Conservation (phyloP, 176 grass and related monocot genomes). For the Dactylis glomerata region DNA sequence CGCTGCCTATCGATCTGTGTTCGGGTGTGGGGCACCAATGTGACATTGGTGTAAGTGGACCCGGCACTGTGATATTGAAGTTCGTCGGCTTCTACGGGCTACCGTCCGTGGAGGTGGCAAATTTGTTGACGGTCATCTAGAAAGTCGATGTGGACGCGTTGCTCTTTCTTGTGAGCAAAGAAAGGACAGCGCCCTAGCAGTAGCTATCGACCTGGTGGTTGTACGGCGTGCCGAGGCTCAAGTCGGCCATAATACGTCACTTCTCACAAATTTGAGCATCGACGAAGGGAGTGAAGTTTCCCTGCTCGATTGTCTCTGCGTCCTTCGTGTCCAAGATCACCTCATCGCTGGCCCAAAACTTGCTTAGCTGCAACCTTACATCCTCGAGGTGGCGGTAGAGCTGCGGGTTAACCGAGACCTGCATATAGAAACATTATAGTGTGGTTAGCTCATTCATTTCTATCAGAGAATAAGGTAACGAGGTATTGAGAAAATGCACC, state of each 20-base stretch:
- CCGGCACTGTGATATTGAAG: constrained; percentile 53
- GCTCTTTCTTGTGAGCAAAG: constrained; percentile 29
- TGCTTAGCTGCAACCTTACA: constrained; percentile 62
- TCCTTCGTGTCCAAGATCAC: constrained; percentile 39
- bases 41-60: constrained; percentile 59
- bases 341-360: constrained; percentile 46
- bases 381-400: constrained; percentile 66
- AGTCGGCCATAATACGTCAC: constrained; percentile 34
- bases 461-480: too few species aligned
- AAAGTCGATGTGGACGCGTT: constrained; percentile 15
- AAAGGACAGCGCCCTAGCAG: constrained; percentile 52
- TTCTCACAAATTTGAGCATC: constrained; percentile 42
- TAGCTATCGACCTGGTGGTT: constrained; percentile 47
- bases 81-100: constrained; percentile 17
- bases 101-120: background rate
- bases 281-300: constrained; percentile 25
- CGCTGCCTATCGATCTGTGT: constrained; percentile 14
- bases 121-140: constrained; percentile 35
- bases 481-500: background rate
- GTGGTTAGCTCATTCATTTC: too few species aligned
- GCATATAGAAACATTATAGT: background rate
- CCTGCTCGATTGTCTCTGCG: constrained; percentile 57
- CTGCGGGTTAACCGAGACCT: constrained; percentile 67
- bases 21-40: constrained; percentile 32
- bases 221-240: constrained; percentile 40